Evolutionary conservation across 495 filamentous ascomycete species (phyloP), one percentile per base, ranked within the genome.

Genomic region (Penicillium canescens): DNA sequence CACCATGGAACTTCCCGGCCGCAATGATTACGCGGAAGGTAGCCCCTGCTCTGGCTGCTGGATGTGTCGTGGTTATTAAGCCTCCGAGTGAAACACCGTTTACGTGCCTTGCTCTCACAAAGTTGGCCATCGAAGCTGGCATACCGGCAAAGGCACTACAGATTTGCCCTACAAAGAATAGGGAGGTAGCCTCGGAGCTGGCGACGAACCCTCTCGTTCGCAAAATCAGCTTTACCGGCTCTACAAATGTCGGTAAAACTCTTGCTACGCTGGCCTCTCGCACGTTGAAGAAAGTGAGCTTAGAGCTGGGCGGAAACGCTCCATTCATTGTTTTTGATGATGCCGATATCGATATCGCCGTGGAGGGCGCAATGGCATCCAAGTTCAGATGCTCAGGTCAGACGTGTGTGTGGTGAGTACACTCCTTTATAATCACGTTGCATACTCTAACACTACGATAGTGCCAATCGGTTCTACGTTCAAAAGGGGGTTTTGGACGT

Each of bases 271-370:
- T 87, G 62, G 74, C 61, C 1, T 82, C 82, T 37, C 75, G 83
- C 40, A 78, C 83, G 7, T 86, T 96, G 58, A 76, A 82, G 44
- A 87, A 86, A 65, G 89, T 96, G 47, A 94, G 88, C 0, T 80
- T 96, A 28, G 92, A 96, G 70, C 93, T 92, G 6, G 92, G 92
- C 18, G 92, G 92, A 36, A 96, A 96, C 74, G 86, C 82, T 7
- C 91, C 92, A 3, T 76, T 95, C 33, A 71, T 97, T 47, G 82
- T 97, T 21, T 97, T 96, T 63, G 87, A 88, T 35, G 92, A 96
- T 66, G 89, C 88, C 5, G 86, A 96, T 64, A 62, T 96, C 14
- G 89, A 93, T 10, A 84, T 88, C 57, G 90, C 91, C 2, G 86
- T 88, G 14, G 90, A 88, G 47, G 96, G 89, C 86, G 78, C 83